Evolutionary conservation across 1,284 basidiomycete species (phyloP).

Genomic region (Rhodotorula sp.): DNA sequence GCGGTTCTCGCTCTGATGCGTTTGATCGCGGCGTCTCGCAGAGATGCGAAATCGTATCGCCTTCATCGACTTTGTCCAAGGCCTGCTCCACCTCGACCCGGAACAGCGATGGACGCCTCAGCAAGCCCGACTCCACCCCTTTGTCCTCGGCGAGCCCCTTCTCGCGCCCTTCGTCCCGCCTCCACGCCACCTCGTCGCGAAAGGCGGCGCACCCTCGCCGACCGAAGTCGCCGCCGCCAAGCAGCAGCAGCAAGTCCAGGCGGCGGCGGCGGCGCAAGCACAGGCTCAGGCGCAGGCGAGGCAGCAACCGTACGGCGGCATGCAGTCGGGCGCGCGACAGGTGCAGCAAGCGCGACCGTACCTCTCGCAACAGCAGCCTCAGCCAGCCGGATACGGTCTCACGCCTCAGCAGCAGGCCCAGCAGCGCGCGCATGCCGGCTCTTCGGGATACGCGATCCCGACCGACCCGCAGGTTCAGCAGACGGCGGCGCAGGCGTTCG

Average conservation of each 20-base stretch:
- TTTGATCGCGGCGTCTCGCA: conserved; percentile 46
- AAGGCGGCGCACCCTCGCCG: conserved; percentile 11
- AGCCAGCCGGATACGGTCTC: no score
- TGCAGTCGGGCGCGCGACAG: neutral
- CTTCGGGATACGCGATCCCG: conserved; percentile 16
- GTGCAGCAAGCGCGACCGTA: neutral
- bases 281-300: conserved; percentile 28
- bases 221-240: conserved; percentile 48
- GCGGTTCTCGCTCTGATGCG: conserved; percentile 3
- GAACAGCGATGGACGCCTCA: conserved; percentile 95
- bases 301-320: neutral
- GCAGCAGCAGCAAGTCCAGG: conserved; percentile 67
- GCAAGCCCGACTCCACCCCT: conserved; percentile 92
- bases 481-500: conserved; percentile 4
- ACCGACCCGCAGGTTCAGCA: conserved; percentile 74
- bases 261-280: conserved; percentile 26
- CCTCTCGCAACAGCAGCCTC: conserved; percentile 1
- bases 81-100: conserved; percentile 89
- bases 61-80: conserved; percentile 97
- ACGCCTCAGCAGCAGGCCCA: neutral
- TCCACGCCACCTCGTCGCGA: conserved; percentile 26
- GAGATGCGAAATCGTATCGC: conserved; percentile 90
- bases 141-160: conserved; percentile 83
- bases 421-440: neutral
- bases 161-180: conserved; percentile 49